Evolutionary conservation across 768 basidiomycete genomes (phyloP).

Genomic region (Suillus plorans): DNA sequence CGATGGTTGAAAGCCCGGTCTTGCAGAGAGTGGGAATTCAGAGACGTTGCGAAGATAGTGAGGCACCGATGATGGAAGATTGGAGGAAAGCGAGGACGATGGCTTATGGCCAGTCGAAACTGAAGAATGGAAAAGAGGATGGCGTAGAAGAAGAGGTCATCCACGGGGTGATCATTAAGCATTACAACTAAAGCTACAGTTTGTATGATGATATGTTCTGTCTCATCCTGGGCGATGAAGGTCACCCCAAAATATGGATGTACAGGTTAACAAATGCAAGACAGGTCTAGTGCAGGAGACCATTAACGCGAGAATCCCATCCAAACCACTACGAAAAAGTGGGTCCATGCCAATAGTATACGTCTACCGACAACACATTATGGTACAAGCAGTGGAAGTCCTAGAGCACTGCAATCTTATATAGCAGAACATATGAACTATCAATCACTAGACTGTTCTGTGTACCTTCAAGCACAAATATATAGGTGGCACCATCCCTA

Average conservation of each 20-base stretch:
- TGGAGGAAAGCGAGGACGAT: slow-evolving; percentile 53
- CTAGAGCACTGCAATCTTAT: not conserved
- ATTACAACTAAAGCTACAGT: slow-evolving; percentile 43
- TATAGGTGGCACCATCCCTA: not conserved
- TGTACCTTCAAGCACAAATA: not conserved
- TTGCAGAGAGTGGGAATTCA: slow-evolving; percentile 44
- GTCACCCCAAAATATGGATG: not conserved
- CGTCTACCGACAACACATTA: not conserved
- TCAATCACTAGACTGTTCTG: not conserved
- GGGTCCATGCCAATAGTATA: not conserved
- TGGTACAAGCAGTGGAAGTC: not conserved
- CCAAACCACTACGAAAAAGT: not conserved
- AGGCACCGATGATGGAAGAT: slow-evolving; percentile 50
- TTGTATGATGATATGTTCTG: not conserved
- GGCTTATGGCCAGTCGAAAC: slow-evolving; percentile 48
- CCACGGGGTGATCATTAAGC: slow-evolving; percentile 53
- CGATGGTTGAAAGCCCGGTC: slow-evolving; percentile 47
- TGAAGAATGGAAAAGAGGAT: slow-evolving; percentile 40
- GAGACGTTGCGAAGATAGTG: slow-evolving; percentile 34
- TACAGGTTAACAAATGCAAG: not conserved
- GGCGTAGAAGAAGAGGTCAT: slow-evolving; percentile 56
- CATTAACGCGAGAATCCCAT: not conserved
- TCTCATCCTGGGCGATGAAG: not conserved
- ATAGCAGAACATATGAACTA: not conserved
- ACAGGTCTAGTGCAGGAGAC: not conserved